phyloP scores from a whole-genome alignment of 1,139 yeast species.

The Geotrichum klebahnii region DNA sequence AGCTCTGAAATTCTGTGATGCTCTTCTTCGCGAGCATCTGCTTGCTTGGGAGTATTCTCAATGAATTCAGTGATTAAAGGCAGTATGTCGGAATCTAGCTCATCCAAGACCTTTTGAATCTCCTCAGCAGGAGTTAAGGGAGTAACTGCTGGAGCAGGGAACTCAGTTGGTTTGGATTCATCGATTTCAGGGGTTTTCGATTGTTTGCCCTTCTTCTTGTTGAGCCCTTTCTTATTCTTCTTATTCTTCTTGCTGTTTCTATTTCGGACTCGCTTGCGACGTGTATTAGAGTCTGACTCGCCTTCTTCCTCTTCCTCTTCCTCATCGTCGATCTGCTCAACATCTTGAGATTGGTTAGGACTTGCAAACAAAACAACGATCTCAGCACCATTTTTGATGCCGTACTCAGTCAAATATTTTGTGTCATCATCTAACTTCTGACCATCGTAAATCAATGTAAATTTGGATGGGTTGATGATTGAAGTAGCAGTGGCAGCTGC shows the following conservation, averaged over 20 bases:
- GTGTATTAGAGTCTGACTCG: neutral
- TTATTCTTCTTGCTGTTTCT: neutral
- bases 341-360: constrained; percentile 16
- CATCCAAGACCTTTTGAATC: constrained; percentile 32
- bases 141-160: too few relatives aligned
- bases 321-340: too few relatives aligned
- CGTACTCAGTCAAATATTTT: constrained; percentile 33
- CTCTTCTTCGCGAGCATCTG: constrained; percentile 33
- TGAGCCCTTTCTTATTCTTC: neutral
- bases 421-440: constrained; percentile 36
- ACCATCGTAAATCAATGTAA: constrained; percentile 36
- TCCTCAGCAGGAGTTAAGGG: constrained; percentile 28
- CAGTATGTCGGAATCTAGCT: constrained; percentile 34
- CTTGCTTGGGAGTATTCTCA: constrained; percentile 32
- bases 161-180: too few relatives aligned
- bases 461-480: constrained; percentile 26
- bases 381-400: constrained; percentile 34
- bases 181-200: constrained; percentile 14
- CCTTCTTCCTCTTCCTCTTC: constrained; percentile 18
- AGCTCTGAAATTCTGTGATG: constrained; percentile 40
- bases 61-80: constrained; percentile 35
- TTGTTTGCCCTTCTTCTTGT: neutral
- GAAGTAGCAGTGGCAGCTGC: constrained; percentile 5
- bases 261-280: neutral
- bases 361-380: constrained; percentile 32